A percentile compares a stretch with the other conserved stretches of the same genome.
phyloP scores from a whole-genome alignment of 805 yeast species.

The Saturnispora kantuleensis region DNA sequence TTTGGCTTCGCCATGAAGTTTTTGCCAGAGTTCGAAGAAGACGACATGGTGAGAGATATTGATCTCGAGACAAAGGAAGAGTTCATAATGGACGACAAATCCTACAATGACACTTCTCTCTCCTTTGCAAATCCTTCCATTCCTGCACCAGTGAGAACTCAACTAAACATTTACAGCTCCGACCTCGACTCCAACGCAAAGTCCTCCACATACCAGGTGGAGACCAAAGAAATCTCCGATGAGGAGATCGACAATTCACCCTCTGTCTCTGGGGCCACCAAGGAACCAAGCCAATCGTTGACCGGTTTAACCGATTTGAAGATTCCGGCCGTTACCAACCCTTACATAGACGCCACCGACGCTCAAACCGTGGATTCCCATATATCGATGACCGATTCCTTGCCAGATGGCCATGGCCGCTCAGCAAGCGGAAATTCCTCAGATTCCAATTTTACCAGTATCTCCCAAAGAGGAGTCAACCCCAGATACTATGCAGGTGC shows the following conservation, averaged over 20 bases:
- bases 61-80: neutral
- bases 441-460: conserved; percentile 62
- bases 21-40: conserved; percentile 8
- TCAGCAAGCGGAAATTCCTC: conserved; percentile 4
- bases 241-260: neutral
- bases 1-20: conserved; percentile 30
- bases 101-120: too few species aligned
- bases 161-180: neutral
- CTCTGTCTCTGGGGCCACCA: too few species aligned
- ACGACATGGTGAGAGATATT: neutral
- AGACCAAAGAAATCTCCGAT: neutral
- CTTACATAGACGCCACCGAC: conserved; percentile 5
- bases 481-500: conserved; percentile 40
- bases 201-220: neutral
- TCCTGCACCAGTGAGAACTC: neutral
- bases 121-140: neutral
- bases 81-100: neutral
- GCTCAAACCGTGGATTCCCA: neutral
- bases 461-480: conserved; percentile 67
- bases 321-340: conserved; percentile 10
- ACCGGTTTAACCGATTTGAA: conserved; percentile 1
- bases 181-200: conserved; percentile 4
- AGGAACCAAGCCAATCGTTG: too few species aligned
- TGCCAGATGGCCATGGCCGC: neutral
- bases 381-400: neutral